Base-by-base conservation (phyloP, 1,139 yeast genomes). In the Lizanozyma gosingica region DNA sequence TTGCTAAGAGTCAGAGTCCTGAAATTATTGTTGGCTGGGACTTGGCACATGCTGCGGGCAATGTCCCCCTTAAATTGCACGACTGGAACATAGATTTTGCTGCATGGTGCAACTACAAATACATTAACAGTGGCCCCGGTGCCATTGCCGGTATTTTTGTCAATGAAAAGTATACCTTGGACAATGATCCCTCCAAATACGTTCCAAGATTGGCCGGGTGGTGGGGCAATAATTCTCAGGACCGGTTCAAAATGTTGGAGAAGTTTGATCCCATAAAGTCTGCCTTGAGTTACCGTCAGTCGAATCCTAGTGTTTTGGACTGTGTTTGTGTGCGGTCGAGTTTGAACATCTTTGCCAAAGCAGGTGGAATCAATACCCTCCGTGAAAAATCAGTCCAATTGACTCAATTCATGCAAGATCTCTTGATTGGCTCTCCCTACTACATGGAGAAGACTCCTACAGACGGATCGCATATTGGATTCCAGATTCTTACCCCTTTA, bases 81-180 rank as follows among this genome's bases (percentile, higher is more conserved):
- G 86, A 83, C 39, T 88, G 97, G 96, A 65, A 71, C 40, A 94
- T 85, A 1, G 97, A 90, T 59, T 88, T 90, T 65, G 97, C 97
- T 0, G 87, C 78, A 14, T 90, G 95, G 87, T 90, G 97, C 57
- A 80, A 94, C 2, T 90, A 90, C 67, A 90, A 90, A 59, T 90
- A 90, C 56, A 63, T 90, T 49, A 90, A 90, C 56, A 62, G 95
- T 3, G 97, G 97, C 0, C 97, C 97, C 0, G 97, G 97, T 35
- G 88, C 81, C 4, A 84, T 87, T 50, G 95, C 87, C 2, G 95
- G 95, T 0, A 71, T 85, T 18, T 88, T 77, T 53, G 82, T 88
- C 18, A 78, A 87, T 56, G 80, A 77, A 48, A 59, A 53, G 40
- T 65, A 63, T 54, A 69, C 76, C n/a, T 53, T 52, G 37, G 51